Evolutionary conservation across 2,329 filamentous ascomycete species (phyloP).

Genomic region (Fusarium burgessii): DNA sequence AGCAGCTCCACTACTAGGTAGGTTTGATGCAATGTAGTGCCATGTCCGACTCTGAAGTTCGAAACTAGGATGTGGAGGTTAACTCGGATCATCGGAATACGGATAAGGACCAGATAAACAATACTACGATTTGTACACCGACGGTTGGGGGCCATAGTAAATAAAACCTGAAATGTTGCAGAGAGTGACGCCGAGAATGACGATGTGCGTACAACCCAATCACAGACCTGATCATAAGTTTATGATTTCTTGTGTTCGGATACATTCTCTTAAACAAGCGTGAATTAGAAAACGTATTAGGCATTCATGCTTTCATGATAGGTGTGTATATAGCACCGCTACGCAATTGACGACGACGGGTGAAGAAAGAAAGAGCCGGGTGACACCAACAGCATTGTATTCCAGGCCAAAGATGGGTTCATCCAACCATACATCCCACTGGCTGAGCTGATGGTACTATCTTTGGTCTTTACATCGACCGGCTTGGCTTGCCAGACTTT

Average conservation of each 20-base stretch:
- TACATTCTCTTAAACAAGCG: not conserved
- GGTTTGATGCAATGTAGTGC: conserved; percentile 21
- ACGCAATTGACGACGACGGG: not conserved
- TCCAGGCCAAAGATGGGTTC: not conserved
- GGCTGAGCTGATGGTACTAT: conserved; percentile 2
- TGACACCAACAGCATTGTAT: not conserved
- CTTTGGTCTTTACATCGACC: not conserved
- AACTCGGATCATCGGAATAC: conserved; percentile 7
- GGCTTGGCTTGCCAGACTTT: not conserved
- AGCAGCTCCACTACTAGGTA: conserved; percentile 16
- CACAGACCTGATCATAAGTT: not conserved
- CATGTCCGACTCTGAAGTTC: conserved; percentile 11
- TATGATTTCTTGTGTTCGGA: not conserved
- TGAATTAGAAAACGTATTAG: not conserved
- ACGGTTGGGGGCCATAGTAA: conserved; percentile 15
- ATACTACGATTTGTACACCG: conserved; percentile 2
- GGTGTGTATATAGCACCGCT: not conserved
- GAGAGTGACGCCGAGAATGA: conserved; percentile 26
- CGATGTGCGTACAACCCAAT: conserved; percentile 15
- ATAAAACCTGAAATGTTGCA: conserved; percentile 21
- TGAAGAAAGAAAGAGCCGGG: not conserved
- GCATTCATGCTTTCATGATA: conserved; percentile 1
- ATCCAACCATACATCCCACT: conserved; percentile 32
- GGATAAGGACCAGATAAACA: conserved; percentile 12
- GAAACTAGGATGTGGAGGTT: conserved; percentile 21